These are phyloP conservation scores for Colletotrichum sp. DNA, from an alignment of 2,329 filamentous ascomycete genomes.

Conservation along the genomic window DNA sequence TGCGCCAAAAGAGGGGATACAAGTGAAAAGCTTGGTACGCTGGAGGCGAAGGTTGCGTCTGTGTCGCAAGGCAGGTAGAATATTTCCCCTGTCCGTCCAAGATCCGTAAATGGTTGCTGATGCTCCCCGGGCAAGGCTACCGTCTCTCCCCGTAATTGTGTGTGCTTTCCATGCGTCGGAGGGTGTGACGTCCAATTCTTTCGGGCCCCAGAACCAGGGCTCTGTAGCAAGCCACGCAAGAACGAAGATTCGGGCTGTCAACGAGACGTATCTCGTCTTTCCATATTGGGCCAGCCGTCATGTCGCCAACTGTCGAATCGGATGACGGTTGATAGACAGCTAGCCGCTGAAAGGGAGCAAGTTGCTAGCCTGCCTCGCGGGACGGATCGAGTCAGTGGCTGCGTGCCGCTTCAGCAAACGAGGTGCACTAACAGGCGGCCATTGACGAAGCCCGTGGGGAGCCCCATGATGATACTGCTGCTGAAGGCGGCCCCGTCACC, in stretches of 20 bases:
- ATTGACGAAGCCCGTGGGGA: neutral
- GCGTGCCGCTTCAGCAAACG: neutral
- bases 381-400: conserved; percentile 7
- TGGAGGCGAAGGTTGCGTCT: neutral
- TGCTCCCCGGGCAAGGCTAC: neutral
- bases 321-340: neutral
- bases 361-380: neutral
- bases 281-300: neutral
- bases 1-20: neutral
- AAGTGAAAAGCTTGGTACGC: neutral
- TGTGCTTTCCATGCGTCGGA: neutral
- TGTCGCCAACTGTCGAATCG: conserved; percentile 1
- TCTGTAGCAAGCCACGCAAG: neutral
- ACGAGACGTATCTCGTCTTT: neutral
- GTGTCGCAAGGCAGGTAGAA: neutral
- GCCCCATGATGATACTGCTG: neutral
- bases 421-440: neutral
- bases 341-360: neutral
- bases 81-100: neutral
- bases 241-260: neutral
- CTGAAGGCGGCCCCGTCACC: neutral
- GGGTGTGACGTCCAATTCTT: neutral
- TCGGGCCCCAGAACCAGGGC: neutral
- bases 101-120: neutral
- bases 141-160: neutral